A percentile compares a stretch with the other conserved stretches of the same genome.
These are phyloP conservation scores for Saccharomycopsis fermentans DNA, from an alignment of 805 yeast genomes.

Conservation along the genomic window DNA sequence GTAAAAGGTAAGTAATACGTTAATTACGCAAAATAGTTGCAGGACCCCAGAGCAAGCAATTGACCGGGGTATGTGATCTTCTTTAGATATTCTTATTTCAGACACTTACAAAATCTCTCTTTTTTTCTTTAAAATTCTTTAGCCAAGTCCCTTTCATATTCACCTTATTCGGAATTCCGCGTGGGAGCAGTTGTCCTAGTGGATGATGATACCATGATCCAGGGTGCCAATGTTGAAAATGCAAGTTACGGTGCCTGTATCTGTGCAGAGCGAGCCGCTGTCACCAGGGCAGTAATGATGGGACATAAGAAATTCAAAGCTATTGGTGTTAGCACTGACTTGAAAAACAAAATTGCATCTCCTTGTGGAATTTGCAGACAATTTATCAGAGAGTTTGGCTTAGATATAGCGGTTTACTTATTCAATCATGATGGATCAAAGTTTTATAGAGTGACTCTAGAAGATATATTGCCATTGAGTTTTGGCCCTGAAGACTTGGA, in stretches of 20 bases:
- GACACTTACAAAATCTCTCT: not conserved
- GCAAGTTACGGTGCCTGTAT: constrained; percentile 78
- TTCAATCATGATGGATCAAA: constrained; percentile 43
- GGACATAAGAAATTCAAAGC: constrained; percentile 37
- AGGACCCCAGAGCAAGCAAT: not conserved
- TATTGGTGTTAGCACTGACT: constrained; percentile 58
- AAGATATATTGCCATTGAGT: constrained; percentile 66
- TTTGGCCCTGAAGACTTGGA: constrained; percentile 73
- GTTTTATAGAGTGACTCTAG: constrained; percentile 37
- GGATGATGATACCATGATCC: constrained; percentile 31
- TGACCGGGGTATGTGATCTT: not conserved
- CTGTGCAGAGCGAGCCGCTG: constrained; percentile 69
- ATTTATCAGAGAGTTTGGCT: constrained; percentile 70
- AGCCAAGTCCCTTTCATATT: constrained; percentile 35
- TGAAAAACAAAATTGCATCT: constrained; percentile 42
- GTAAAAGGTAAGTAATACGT: constrained; percentile 18
- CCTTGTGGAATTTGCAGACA: constrained; percentile 97
- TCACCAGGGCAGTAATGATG: constrained; percentile 41
- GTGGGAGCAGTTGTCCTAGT: constrained; percentile 77
- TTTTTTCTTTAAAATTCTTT: not conserved
- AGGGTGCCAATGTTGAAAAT: constrained; percentile 88
- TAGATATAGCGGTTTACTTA: constrained; percentile 56
- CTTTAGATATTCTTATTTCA: not conserved
- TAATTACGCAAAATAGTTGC: no score
- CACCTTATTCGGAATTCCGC: constrained; percentile 40